Base-by-base conservation (phyloP, 352 stramenopile species). In the Pythium monospermum region DNA sequence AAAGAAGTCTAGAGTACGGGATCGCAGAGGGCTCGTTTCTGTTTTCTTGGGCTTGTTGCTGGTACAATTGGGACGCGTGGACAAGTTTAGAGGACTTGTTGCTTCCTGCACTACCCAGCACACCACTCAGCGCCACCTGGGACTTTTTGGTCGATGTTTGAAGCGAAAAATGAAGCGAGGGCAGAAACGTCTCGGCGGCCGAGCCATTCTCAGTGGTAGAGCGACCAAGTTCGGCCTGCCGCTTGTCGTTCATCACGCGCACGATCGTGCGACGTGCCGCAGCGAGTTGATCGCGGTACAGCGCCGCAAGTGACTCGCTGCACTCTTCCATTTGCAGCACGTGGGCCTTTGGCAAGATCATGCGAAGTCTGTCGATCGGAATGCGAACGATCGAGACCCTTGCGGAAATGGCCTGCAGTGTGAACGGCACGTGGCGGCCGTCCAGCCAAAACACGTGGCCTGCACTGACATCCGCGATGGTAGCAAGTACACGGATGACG, bases 361-460 rank as follows among this genome's bases (percentile, higher is more conserved):
- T 46, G 37, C 58, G 61, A 5, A 87, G 48, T n/a, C 65, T 73
- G 36, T 87, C 69, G 22, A 83, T 54, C 1, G 67, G 53, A 50
- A 87, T 71, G 22, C 42, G 63, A 1, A 69, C 68, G 43, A 83
- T 59, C 3, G 64, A 71, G 11, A 78, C 71, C 0, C 59, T 55
- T 15, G 73, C 66, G 0, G 76, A 85, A 8, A 79, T 58, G 13
- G 64, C 59, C n/a, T 79, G 51, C n/a, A 87, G 26, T 6, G 55
- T 70, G 49, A 82, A 80, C 2, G 69, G 71, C 26, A 52, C 44
- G 0, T 47, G 22, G 16, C 46, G 42, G 0, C 25, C 49, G n/a
- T 85, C 59, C 28, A 85, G 56, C 71, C 71, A 87, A 35, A 84
- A 82, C 6, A 83, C 45, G 36, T 87, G 73, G 1, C 76, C 73